Evolutionary conservation across 371 early-diverging fungal species (phyloP), one percentile per base, ranked within the genome.

Genomic region (Rhizopus microsporus): DNA sequence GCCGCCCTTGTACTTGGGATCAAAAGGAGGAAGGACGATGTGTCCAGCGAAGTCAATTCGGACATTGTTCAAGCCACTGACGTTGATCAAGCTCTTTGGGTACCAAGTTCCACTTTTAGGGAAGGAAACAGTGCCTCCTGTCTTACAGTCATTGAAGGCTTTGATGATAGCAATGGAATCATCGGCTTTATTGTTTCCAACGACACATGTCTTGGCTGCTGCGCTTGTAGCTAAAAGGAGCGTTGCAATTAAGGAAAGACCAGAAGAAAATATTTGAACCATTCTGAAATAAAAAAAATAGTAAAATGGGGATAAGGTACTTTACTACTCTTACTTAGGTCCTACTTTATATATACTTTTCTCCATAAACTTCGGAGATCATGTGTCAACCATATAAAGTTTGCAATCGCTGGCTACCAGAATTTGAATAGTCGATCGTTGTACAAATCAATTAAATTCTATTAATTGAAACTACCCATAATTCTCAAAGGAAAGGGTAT

Each of bases 121-220:
- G 40, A 73, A 73, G 16, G 56, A 54, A 13, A 73, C 70, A n/a
- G 59, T 69, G 37, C 70, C 73, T n/a, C 73, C 73, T 31, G 51
- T 59, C 46, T 67, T 64, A 47, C 70, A 73, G 34, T 52, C 54
- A 3, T 56, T 52, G 62, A 73, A 73, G 8, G 73, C 73, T 10
- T 43, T 46, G 1, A 42, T 57, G 34, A 73, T 73, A 38, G 57
- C 60, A 32, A 57, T 30, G 29, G 70, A 53, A 49, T 67, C 73
- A 53, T 69, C 67, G 33, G 46, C 56, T 10, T 55, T 54, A 17
- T 56, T 56, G 1, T 59, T 52, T 16, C 57, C 57, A n/a, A 60
- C 58, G 29, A 63, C 59, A 39, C 67, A 64, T 38, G 67, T 69
- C 29, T 64, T 67, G 33, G 63, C 60, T 1, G 42, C 42, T 6